A percentile compares a stretch with the other conserved stretches of the same genome.
phyloP scores from a whole-genome alignment of 1,284 basidiomycete species.

The Rhodotorula sp. region DNA sequence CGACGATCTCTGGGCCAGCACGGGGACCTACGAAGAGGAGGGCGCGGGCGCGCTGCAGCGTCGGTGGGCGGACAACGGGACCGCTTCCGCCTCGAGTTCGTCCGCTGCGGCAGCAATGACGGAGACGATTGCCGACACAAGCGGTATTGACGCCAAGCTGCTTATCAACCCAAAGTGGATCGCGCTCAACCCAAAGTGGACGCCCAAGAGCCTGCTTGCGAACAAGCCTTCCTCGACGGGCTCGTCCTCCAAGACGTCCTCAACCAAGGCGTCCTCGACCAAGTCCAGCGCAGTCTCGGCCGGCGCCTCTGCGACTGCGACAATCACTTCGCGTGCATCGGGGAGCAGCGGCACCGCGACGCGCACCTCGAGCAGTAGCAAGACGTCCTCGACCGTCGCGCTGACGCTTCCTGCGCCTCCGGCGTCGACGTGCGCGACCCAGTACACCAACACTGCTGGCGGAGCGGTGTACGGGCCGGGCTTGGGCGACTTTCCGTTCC shows the following conservation, averaged over 20 bases:
- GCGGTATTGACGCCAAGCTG: neutral
- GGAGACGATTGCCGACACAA: no score
- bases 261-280: constrained; percentile 2
- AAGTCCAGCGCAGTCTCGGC: neutral
- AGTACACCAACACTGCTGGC: constrained; percentile 27
- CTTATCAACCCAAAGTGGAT: constrained; percentile 25
- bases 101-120: neutral
- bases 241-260: neutral
- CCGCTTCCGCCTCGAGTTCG: neutral
- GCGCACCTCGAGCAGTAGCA: neutral
- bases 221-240: neutral
- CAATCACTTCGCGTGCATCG: neutral
- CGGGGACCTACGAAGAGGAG: neutral
- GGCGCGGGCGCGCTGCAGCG: neutral
- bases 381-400: neutral
- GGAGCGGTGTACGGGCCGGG: constrained; percentile 37
- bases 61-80: neutral
- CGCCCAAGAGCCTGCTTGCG: neutral
- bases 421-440: constrained; percentile 22
- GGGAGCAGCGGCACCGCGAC: neutral
- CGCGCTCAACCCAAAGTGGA: constrained; percentile 20
- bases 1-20: neutral
- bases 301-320: no score
- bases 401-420: constrained; percentile 15
- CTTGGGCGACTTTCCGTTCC: constrained; percentile 15